phyloP scores from a whole-genome alignment of 2,329 filamentous ascomycete genomes.

The Xylariaceae sp. region DNA sequence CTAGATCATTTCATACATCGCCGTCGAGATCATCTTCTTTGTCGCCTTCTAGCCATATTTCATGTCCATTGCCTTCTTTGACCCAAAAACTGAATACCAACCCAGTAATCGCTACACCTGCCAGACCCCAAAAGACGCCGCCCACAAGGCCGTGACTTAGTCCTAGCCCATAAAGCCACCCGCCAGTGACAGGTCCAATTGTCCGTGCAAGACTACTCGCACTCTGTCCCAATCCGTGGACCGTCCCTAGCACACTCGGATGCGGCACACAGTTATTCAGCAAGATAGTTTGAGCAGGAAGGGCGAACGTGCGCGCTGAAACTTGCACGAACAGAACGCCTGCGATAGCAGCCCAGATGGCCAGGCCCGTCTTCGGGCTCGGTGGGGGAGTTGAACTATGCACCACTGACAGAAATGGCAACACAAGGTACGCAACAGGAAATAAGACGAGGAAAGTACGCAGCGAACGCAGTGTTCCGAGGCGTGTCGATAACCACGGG shows the following conservation, averaged over 20 bases:
- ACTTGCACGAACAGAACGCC: conserved; percentile 62
- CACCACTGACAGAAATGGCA: conserved; percentile 67
- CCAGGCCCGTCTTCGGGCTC: conserved; percentile 47
- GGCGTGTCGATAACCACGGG: conserved; percentile 59
- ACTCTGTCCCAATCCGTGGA: conserved; percentile 54
- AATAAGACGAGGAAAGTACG: conserved; percentile 66
- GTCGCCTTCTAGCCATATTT: conserved; percentile 61
- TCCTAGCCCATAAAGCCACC: conserved; percentile 57
- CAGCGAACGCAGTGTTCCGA: conserved; percentile 67
- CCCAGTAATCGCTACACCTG: conserved; percentile 46
- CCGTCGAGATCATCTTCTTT: conserved; percentile 39
- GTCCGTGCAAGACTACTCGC: conserved; percentile 56
- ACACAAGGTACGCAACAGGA: conserved; percentile 63
- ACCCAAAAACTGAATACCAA: conserved; percentile 52
- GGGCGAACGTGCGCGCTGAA: conserved; percentile 60
- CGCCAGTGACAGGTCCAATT: conserved; percentile 57
- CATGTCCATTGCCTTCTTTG: conserved; percentile 59
- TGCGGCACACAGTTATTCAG: conserved; percentile 48
- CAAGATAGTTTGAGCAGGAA: conserved; percentile 45
- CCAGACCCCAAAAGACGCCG: conserved; percentile 55
- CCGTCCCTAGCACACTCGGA: conserved; percentile 44
- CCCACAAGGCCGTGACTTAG: conserved; percentile 55
- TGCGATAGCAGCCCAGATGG: conserved; percentile 62
- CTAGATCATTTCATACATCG: not conserved
- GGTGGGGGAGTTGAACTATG: conserved; percentile 48